Evolutionary conservation across 805 yeast species (phyloP), one percentile per base, ranked within the genome.

Genomic region (Yamadazyma phyllophila): DNA sequence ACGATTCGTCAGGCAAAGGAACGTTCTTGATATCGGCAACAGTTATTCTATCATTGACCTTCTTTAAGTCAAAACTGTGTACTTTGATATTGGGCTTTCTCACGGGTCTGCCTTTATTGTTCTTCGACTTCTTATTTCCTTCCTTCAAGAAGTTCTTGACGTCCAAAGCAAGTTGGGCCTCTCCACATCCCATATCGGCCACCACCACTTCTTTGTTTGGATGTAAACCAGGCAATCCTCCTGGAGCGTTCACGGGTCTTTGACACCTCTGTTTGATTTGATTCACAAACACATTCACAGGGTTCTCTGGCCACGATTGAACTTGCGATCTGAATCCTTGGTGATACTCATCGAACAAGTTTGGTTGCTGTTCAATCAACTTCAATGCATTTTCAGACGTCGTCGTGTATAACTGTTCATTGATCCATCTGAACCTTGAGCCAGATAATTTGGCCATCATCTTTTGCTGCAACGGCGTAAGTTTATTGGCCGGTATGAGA

Each of bases 141-240:
- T 54, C 60, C 46, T 41, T 67, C 67, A 49, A 77, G 67, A 55
- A 78, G 77, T 76, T 72, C 41, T 71, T 71, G 41, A 88, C 76
- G 55, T 89, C 87, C 33, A 73, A 65, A 1, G 96, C 82, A 39
- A 94, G 75, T 56, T 87, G 86, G 0, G 98, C 99, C 65, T 94
- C 99, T 45, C 99, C 99, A 65, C 99, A 94, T 9, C 99, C 99
- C 98, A 94, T 92, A 68, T 94, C 99, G 0, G 98, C 97, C 48
- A 94, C 78, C 2, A 86, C 89, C 31, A 92, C 82, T 48, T 77
- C 76, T 45, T 80, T 81, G 40, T 66, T 66, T n/a, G 68, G 63
- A 13, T 46, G 39, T 32, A 81, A 61, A 14, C 94, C 95, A 1
- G 97, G 97, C 45, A 91, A 74, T 2, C 97, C 98, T 52, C 98